These are phyloP conservation scores for Cytospora piceae DNA, from an alignment of 2,329 filamentous ascomycete species.

Conservation along the genomic window DNA sequence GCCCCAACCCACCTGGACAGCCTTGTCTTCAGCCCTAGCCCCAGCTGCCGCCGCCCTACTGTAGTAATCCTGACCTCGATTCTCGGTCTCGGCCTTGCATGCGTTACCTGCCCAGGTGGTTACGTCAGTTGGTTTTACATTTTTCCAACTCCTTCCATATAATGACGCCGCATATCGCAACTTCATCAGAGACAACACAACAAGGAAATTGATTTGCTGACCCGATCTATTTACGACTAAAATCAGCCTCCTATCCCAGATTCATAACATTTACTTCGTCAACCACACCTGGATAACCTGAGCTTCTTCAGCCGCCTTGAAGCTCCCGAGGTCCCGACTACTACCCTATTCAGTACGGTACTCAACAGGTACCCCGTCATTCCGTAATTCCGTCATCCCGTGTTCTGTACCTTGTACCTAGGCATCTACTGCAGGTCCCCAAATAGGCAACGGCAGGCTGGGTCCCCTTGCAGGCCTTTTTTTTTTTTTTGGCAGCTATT, in stretches of 20 bases:
- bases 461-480: slow-evolving; percentile 7
- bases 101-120: slow-evolving; percentile 2
- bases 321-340: background rate
- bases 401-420: background rate
- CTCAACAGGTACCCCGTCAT: background rate
- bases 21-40: background rate
- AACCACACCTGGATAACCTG: too few species aligned
- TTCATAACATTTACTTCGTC: background rate
- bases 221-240: background rate
- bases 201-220: background rate
- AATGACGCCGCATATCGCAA: background rate
- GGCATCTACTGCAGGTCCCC: background rate
- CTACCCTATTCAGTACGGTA: background rate
- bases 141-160: background rate
- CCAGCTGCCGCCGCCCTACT: background rate
- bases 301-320: background rate
- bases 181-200: too few species aligned
- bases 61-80: background rate
- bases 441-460: slow-evolving; percentile 11
- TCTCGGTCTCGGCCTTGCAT: background rate
- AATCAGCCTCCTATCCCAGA: background rate
- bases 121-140: slow-evolving; percentile 18
- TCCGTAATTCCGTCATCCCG: background rate
- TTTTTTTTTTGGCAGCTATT: background rate
- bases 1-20: background rate